phyloP scores from a whole-genome alignment of 2,329 filamentous ascomycete species.

The Diaporthe batatas region DNA sequence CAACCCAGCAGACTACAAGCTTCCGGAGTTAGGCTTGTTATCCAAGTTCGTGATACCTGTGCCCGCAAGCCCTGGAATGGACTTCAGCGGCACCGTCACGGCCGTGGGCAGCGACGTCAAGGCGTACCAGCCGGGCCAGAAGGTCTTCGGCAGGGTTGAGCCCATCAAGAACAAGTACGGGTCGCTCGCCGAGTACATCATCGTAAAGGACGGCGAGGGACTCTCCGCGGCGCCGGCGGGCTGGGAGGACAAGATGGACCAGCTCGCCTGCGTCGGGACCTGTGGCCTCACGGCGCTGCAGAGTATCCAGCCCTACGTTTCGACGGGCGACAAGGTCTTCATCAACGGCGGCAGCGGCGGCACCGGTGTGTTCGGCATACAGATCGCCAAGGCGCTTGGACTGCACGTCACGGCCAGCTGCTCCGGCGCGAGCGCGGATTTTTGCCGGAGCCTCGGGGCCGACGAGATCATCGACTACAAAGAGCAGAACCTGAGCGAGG shows the following conservation, averaged over 20 bases:
- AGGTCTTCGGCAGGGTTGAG: slow-evolving; percentile 59
- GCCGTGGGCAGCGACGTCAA: slow-evolving; percentile 49
- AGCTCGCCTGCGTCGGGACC: slow-evolving; percentile 59
- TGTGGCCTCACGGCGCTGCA: slow-evolving; percentile 64
- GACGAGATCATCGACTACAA: slow-evolving; percentile 75
- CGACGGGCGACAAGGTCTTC: slow-evolving; percentile 64
- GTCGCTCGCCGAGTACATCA: slow-evolving; percentile 53
- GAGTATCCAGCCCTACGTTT: slow-evolving; percentile 59
- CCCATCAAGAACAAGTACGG: slow-evolving; percentile 50
- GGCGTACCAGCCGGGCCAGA: slow-evolving; percentile 54
- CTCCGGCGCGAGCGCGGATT: slow-evolving; percentile 67
- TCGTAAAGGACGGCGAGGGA: slow-evolving; percentile 48
- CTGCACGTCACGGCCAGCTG: slow-evolving; percentile 72
- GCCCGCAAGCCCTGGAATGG: slow-evolving; percentile 63
- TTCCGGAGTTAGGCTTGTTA: slow-evolving; percentile 63
- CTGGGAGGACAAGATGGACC: slow-evolving; percentile 51
- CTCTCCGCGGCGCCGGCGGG: slow-evolving; percentile 57
- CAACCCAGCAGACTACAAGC: slow-evolving; percentile 76
- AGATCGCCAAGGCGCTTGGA: slow-evolving; percentile 72
- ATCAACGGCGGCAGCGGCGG: slow-evolving; percentile 76
- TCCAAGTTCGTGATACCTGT: slow-evolving; percentile 54
- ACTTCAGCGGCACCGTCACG: slow-evolving; percentile 62
- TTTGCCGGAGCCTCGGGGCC: slow-evolving; percentile 71
- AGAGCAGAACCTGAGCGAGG: slow-evolving; percentile 59
- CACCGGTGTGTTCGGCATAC: slow-evolving; percentile 70